Evolutionary conservation across 78 protist species (phyloP).

Genomic region (Dictyostelium discoideum): DNA sequence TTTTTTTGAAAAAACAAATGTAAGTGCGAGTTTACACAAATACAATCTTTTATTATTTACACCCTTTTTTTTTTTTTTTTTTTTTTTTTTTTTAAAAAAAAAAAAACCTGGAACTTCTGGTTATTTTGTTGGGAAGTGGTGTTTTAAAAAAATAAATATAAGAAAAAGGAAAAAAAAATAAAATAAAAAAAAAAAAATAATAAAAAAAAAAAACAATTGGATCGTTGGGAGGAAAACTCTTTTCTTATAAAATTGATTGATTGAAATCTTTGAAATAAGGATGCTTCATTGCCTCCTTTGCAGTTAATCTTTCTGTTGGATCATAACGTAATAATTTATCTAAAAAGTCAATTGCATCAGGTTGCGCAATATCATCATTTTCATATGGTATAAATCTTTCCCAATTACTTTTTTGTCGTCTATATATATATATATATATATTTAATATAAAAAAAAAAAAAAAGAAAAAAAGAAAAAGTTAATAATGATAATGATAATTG

Average conservation of each 20-base stretch:
- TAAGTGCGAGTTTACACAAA: background rate
- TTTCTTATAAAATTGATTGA: background rate
- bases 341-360: slow-evolving; percentile 98
- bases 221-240: background rate
- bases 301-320: slow-evolving; percentile 89
- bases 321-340: slow-evolving; percentile 95
- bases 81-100: background rate
- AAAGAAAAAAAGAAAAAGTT: background rate
- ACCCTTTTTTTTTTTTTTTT: background rate
- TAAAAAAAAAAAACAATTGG: background rate
- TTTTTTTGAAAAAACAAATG: background rate
- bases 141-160: background rate
- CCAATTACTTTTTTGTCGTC: slow-evolving; percentile 47
- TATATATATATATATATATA: background rate
- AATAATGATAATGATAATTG: background rate
- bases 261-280: slow-evolving; percentile 62
- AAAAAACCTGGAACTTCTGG: background rate
- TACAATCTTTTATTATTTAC: background rate
- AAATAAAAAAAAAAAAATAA: background rate
- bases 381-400: slow-evolving; percentile 68
- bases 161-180: background rate
- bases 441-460: no score
- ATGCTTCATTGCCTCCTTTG: slow-evolving; percentile 82
- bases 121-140: no score
- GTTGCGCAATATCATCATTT: slow-evolving; percentile 85